A percentile compares a stretch with the other conserved stretches of the same genome.
Conservation (phyloP, 352 stramenopile species). For the Halophytophthora batemanensis region DNA sequence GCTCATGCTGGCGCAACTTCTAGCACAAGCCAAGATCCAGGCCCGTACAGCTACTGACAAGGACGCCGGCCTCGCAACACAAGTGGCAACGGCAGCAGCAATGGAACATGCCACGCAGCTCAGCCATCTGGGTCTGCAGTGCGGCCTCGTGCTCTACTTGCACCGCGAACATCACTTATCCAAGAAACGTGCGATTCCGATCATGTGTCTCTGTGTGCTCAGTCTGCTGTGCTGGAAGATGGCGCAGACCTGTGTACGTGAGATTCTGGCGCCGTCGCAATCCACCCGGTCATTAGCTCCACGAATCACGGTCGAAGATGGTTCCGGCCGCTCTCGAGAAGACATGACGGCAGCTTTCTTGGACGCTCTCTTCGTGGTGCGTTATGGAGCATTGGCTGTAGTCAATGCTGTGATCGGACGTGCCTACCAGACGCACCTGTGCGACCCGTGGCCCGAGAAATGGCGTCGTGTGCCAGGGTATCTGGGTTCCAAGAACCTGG, state of each 20-base stretch:
- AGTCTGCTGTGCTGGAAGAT: slow-evolving; percentile 46
- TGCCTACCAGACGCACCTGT: slow-evolving; percentile 54
- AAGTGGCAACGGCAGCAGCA: slow-evolving; percentile 15
- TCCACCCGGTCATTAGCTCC: neutral
- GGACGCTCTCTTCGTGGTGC: slow-evolving; percentile 43
- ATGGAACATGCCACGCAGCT: slow-evolving; percentile 30
- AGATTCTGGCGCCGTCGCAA: slow-evolving; percentile 16
- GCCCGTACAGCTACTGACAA: neutral
- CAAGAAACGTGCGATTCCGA: slow-evolving; percentile 27
- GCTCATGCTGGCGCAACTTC: slow-evolving; percentile 20
- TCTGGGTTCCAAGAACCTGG: slow-evolving; percentile 60
- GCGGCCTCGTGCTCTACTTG: slow-evolving; percentile 45
- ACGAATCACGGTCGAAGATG: slow-evolving; percentile 3
- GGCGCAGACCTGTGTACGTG: slow-evolving; percentile 37
- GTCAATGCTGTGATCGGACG: slow-evolving; percentile 38
- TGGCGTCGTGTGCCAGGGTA: slow-evolving; percentile 56
- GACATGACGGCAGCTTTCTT: slow-evolving; percentile 38
- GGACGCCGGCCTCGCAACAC: slow-evolving; percentile 7
- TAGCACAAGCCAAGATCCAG: slow-evolving; percentile 14
- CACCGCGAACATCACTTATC: slow-evolving; percentile 26
- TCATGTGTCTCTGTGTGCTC: slow-evolving; percentile 46
- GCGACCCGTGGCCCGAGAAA: slow-evolving; percentile 32
- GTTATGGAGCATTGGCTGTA: slow-evolving; percentile 23
- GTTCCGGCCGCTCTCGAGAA: slow-evolving; percentile 1
- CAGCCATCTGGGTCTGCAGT: slow-evolving; percentile 49